Evolutionary conservation across 805 yeast species (phyloP).

Genomic region (Ogataea pini): DNA sequence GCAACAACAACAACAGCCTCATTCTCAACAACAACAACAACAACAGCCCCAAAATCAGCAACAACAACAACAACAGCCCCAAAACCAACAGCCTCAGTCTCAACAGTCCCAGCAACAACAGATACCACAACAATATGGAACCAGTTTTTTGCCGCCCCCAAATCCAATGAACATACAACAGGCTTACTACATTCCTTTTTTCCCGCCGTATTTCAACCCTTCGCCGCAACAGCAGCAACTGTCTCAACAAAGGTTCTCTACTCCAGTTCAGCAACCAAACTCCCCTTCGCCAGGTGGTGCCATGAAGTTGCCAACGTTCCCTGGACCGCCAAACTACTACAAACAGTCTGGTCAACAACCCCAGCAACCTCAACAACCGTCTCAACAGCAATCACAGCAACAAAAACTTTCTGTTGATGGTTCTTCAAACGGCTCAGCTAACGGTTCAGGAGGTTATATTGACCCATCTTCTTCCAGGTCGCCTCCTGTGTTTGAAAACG

Average conservation of each 20-base stretch:
- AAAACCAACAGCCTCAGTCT: not conserved
- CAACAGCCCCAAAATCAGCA: constrained; percentile 9
- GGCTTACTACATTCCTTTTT: constrained; percentile 27
- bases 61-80: constrained; percentile 21
- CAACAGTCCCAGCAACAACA: constrained; percentile 9
- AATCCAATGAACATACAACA: constrained; percentile 28
- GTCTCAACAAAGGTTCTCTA: constrained; percentile 25
- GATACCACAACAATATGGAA: constrained; percentile 24
- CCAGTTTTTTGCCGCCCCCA: constrained; percentile 30
- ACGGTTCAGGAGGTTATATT: constrained; percentile 8
- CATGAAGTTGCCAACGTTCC: constrained; percentile 18
- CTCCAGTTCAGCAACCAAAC: constrained; percentile 15
- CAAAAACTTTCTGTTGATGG: constrained; percentile 2
- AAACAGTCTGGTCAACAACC: constrained; percentile 14
- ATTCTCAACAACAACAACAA: constrained; percentile 9
- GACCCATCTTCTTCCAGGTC: constrained; percentile 13
- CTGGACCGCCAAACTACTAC: constrained; percentile 17
- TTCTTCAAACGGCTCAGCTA: constrained; percentile 3
- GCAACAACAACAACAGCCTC: constrained; percentile 9
- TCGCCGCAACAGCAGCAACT: constrained; percentile 26
- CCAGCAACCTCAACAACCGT: constrained; percentile 14
- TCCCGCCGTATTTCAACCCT: constrained; percentile 25
- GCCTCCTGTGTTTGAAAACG: constrained; percentile 12
- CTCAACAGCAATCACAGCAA: constrained; percentile 12
- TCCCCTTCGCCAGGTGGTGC: constrained; percentile 14